Evolutionary conservation across 768 basidiomycete species (phyloP), one percentile per base, ranked within the genome.

Genomic region (Russula abietina): DNA sequence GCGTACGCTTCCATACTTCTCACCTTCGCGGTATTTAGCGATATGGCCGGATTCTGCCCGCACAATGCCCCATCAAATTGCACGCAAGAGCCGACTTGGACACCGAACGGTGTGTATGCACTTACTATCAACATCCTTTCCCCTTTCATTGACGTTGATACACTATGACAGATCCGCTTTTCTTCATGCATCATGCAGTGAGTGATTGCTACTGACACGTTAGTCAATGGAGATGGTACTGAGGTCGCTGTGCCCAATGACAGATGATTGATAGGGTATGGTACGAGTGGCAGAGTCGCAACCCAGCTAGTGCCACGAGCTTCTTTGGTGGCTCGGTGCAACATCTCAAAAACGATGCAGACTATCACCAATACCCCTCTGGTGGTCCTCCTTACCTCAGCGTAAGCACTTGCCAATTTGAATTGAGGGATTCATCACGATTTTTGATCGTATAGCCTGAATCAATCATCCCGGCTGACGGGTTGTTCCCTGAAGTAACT

Each of bases 191-290:
- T 66, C 75, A 75, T 55, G 71, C 70, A 0, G 75, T 75, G 53
- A 54, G 71, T 33, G 16, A 33, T 28, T 6, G 8, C 62, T 8
- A 12, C 62, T 8, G 17, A 12, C 19, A 5, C 14, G 16, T 36
- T 22, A 11, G 22, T 30, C 2, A 10, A 51, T 16, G 4, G 12
- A 22, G 24, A n/a, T 32, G 33, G 10, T 7, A 30, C 50, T 43
- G 11, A 60, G 8, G 3, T n/a, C 7, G 4, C 22, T 10, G 4
- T 48, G 22, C 28, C 33, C 12, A 36, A 5, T 24, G 24, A 30
- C 59, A 71, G 71, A 75, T 74, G 74, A 67, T 76, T 55, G 75
- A 76, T 65, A 74, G 73, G 60, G 55, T 76, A 11, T 76, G 75
- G 75, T 74, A 56, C 58, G 70, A 75, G 48, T 76, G 75, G 75